phyloP scores from a whole-genome alignment of 169 alveolate genomes.

The Plasmodium gonderi region DNA sequence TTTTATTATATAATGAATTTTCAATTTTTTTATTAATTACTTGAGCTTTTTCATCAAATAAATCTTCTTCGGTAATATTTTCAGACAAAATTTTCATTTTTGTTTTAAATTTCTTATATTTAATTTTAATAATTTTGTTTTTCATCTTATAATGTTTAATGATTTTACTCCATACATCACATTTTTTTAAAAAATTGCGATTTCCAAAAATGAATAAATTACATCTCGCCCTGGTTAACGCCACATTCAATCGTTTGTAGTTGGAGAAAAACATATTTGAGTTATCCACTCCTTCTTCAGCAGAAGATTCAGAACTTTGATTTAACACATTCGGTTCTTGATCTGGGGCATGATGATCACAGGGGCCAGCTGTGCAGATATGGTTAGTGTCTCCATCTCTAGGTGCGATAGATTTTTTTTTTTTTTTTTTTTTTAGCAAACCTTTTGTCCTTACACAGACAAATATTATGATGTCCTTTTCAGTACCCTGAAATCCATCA shows the following conservation, averaged over 20 bases:
- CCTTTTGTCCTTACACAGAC: constrained; percentile 91
- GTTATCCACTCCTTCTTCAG: constrained; percentile 26
- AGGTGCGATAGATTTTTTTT: background rate
- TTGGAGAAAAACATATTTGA: constrained; percentile 89
- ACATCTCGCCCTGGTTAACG: constrained; percentile 94
- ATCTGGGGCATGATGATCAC: background rate
- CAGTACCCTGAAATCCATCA: constrained; percentile 99
- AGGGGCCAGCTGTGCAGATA: no score
- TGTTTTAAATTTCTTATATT: constrained; percentile 3
- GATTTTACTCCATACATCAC: constrained; percentile 62
- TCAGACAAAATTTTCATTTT: constrained; percentile 38
- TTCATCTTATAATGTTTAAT: constrained; percentile 46
- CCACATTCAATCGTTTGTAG: constrained; percentile 95
- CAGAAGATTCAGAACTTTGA: background rate
- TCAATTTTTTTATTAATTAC: constrained; percentile 51
- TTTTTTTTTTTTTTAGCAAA: constrained; percentile 12
- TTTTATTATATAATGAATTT: constrained; percentile 60
- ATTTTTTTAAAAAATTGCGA: constrained; percentile 29
- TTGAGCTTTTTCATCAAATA: constrained; percentile 36
- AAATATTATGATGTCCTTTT: constrained; percentile 96
- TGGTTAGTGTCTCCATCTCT: background rate
- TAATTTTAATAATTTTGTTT: constrained; percentile 53
- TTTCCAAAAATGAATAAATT: constrained; percentile 92
- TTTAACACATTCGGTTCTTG: background rate
- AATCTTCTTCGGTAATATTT: background rate